Conservation (phyloP, 345 rosid genomes). For the Rhizophora mangle region DNA sequence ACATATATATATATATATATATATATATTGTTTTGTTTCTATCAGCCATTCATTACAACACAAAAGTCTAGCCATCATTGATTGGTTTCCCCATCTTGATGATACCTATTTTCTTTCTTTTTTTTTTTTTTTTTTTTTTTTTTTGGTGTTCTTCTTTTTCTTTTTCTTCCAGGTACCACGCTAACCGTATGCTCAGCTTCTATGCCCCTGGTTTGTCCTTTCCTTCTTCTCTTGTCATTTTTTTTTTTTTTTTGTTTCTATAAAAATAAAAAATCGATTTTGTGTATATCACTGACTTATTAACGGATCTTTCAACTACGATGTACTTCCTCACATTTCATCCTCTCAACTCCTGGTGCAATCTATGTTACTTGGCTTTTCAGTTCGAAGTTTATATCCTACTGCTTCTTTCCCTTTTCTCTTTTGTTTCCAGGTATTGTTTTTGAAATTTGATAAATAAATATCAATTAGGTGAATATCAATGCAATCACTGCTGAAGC, state of each 20-base stretch:
- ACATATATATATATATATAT: too few species aligned
- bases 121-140: background rate
- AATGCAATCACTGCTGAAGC: too few species aligned
- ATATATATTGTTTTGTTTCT: background rate
- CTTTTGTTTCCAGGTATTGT: too few species aligned
- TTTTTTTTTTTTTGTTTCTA: background rate
- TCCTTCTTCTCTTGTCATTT: slow-evolving; percentile 4
- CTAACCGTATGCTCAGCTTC: slow-evolving; percentile 97
- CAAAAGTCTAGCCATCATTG: background rate
- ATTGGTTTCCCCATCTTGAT: background rate
- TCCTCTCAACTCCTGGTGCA: too few species aligned
- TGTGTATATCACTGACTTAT: too few species aligned
- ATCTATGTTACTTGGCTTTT: too few species aligned
- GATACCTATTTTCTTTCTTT: background rate
- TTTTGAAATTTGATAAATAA: too few species aligned
- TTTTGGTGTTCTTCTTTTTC: background rate
- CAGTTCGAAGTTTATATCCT: too few species aligned
- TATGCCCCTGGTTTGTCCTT: slow-evolving; percentile 77
- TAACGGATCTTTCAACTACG: too few species aligned
- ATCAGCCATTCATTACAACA: background rate
- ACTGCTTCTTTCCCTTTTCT: too few species aligned
- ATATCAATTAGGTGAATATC: too few species aligned
- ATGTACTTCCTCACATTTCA: too few species aligned
- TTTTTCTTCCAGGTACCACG: slow-evolving; percentile 65
- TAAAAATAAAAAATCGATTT: background rate